phyloP scores from a whole-genome alignment of 768 basidiomycete genomes.

The Tricholoma bakamatsutake region DNA sequence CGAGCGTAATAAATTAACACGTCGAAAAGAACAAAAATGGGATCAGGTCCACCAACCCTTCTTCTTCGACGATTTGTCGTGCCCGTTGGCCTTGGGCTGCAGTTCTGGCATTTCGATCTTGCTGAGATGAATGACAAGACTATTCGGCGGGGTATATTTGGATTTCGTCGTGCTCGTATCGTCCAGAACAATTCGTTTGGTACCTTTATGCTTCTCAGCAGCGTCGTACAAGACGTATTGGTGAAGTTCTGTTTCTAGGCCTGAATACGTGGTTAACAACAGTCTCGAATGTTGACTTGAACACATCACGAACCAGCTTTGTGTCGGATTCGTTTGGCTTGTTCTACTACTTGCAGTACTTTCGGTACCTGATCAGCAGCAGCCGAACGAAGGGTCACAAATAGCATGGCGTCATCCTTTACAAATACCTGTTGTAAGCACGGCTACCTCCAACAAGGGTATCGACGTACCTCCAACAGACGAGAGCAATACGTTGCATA shows the following conservation, averaged over 20 bases:
- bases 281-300: neutral
- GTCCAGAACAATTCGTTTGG: constrained; percentile 64
- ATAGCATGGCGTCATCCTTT: constrained; percentile 78
- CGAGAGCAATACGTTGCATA: constrained; percentile 65
- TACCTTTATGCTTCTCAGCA: constrained; percentile 41
- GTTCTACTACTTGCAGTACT: constrained; percentile 75
- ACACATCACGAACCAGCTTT: constrained; percentile 51
- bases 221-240: constrained; percentile 77
- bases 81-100: constrained; percentile 39
- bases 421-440: neutral
- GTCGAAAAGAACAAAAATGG: constrained; percentile 5
- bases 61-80: constrained; percentile 27
- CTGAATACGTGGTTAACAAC: constrained; percentile 32
- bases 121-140: constrained; percentile 69
- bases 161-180: constrained; percentile 36
- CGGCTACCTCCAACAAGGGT: constrained; percentile 1
- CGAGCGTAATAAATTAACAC: neutral
- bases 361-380: constrained; percentile 64
- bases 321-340: constrained; percentile 70
- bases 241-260: constrained; percentile 52
- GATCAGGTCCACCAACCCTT: constrained; percentile 32
- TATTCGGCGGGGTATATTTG: constrained; percentile 62
- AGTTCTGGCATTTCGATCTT: constrained; percentile 88
- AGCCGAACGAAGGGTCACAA: constrained; percentile 65
- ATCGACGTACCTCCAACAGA: constrained; percentile 49